Evolutionary conservation across 495 filamentous ascomycete species (phyloP).

Genomic region (Mycothermus thermophilus): DNA sequence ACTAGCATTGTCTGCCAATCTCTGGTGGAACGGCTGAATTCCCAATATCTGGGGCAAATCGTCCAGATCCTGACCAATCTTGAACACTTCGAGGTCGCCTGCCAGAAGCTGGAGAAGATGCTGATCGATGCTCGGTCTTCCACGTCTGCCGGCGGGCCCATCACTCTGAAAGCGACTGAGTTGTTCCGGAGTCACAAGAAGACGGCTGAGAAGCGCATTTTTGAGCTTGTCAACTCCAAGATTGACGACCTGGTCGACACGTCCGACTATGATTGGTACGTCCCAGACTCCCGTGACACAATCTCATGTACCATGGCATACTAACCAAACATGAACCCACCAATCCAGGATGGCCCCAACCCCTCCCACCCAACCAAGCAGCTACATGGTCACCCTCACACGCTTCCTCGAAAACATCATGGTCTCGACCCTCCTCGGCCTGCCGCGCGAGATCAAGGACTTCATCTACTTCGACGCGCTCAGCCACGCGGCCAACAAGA

Average conservation of each 20-base stretch:
- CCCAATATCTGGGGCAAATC: conserved; percentile 91
- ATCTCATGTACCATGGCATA: too few species aligned
- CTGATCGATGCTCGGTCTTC: conserved; percentile 70
- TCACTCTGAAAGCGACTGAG: conserved; percentile 67
- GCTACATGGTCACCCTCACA: conserved; percentile 89
- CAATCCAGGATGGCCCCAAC: conserved; percentile 52
- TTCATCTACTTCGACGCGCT: conserved; percentile 96
- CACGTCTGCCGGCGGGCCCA: conserved; percentile 55
- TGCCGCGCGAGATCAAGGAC: conserved; percentile 90
- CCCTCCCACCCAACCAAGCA: conserved; percentile 56
- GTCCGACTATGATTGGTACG: conserved; percentile 86
- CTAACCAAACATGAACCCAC: too few species aligned
- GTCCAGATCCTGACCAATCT: conserved; percentile 97
- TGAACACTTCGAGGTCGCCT: conserved; percentile 90
- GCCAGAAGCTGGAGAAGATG: conserved; percentile 69
- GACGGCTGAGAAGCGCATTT: conserved; percentile 91
- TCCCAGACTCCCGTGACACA: too few species aligned
- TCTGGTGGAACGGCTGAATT: conserved; percentile 74
- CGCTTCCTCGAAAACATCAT: conserved; percentile 92
- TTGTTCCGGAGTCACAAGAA: conserved; percentile 84
- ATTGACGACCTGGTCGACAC: conserved; percentile 96
- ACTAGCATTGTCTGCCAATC: conserved; percentile 79
- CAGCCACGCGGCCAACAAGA: conserved; percentile 74
- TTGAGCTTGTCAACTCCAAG: conserved; percentile 96
- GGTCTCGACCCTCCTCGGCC: conserved; percentile 78